Percentiles rank a stretch among this genome's conserved stretches.
Conservation (phyloP, 768 basidiomycete species). For the Pleurotus sapidus region DNA sequence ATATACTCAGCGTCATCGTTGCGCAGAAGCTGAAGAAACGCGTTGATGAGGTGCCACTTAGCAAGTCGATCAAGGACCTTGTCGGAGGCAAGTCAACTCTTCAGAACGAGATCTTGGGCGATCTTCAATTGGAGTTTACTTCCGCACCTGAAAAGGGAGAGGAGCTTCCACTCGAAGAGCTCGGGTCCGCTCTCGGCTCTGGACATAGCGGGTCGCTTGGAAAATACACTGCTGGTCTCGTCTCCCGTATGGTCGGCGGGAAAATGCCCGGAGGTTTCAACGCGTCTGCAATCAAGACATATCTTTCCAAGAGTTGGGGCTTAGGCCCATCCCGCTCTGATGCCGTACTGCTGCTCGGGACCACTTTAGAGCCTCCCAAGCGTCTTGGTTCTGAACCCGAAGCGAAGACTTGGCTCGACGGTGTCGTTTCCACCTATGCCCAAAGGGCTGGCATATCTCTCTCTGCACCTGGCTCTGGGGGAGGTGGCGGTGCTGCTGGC, state of each 20-base stretch:
- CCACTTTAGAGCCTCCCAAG: conserved; percentile 92
- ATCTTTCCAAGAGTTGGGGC: conserved; percentile 93
- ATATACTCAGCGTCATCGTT: conserved; percentile 84
- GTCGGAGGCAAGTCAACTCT: conserved; percentile 98
- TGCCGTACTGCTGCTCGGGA: conserved; percentile 84
- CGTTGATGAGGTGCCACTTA: conserved; percentile 81
- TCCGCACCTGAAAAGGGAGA: conserved; percentile 98
- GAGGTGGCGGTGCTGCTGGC: conserved; percentile 55
- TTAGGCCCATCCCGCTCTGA: conserved; percentile 90
- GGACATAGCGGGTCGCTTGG: conserved; percentile 88
- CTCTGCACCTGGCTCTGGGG: conserved; percentile 61
- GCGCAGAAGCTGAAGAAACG: conserved; percentile 99
- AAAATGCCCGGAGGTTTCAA: conserved; percentile 99
- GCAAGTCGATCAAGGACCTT: conserved; percentile 97
- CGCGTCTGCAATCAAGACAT: conserved; percentile 81
- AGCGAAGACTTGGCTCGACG: conserved; percentile 91
- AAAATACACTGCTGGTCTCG: conserved; percentile 88
- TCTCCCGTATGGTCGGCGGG: conserved; percentile 81
- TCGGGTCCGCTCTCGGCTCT: conserved; percentile 78
- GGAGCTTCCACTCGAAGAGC: conserved; percentile 93
- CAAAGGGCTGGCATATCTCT: conserved; percentile 87
- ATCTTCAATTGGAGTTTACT: conserved; percentile 91
- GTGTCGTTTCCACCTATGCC: conserved; percentile 81
- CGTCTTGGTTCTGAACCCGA: conserved; percentile 89
- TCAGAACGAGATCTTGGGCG: conserved; percentile 98